These are phyloP conservation scores for Sextonia rubra DNA, from an alignment of 164 flowering plant genomes.

Conservation along the genomic window DNA sequence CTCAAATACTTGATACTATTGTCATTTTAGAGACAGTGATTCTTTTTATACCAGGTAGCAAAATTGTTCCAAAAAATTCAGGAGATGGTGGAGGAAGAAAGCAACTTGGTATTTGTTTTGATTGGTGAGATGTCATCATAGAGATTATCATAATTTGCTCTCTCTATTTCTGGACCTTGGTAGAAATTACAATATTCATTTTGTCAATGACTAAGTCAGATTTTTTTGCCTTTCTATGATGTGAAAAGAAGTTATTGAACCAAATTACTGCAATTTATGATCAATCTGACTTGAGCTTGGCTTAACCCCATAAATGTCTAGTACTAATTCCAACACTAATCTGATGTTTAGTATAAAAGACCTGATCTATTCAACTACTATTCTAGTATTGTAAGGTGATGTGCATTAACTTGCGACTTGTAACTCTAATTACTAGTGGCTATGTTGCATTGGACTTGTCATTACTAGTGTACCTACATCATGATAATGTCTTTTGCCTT, in stretches of 20 bases:
- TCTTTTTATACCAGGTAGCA: constrained; percentile 62
- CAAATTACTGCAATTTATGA: too few species aligned
- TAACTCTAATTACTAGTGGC: not conserved
- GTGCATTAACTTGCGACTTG: not conserved
- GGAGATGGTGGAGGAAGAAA: constrained; percentile 99
- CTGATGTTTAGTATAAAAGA: too few species aligned
- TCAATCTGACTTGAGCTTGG: too few species aligned
- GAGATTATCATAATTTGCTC: not conserved
- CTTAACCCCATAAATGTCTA: too few species aligned
- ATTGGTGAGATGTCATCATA: constrained; percentile 63
- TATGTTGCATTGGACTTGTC: not conserved
- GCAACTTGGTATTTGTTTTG: constrained; percentile 92
- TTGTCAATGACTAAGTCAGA: not conserved
- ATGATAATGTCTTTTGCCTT: not conserved
- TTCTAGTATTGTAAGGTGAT: not conserved
- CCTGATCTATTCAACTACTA: too few species aligned
- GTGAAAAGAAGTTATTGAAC: too few species aligned
- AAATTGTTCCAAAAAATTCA: constrained; percentile 95
- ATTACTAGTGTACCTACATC: not conserved
- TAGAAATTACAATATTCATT: too few species aligned
- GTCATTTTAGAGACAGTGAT: not conserved
- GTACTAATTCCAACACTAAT: too few species aligned
- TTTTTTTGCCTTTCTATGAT: not conserved
- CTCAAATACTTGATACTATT: not conserved
- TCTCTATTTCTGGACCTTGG: not conserved